These are phyloP conservation scores for Pseudozyma tsukubaensis DNA, from an alignment of 1,284 basidiomycete genomes.

Conservation along the genomic window DNA sequence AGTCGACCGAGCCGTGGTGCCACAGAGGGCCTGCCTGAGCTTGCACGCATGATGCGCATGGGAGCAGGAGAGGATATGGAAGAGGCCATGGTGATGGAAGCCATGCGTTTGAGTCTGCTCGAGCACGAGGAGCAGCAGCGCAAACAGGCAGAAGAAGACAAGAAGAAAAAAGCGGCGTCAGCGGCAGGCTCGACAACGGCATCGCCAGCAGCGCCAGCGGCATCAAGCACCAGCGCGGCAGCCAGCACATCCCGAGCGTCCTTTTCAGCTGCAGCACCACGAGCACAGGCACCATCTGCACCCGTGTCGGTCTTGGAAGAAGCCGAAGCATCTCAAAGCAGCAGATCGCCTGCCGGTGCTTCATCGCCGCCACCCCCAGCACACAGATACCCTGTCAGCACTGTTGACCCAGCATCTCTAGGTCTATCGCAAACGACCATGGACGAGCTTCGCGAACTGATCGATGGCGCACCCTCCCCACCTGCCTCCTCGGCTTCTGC, in stretches of 20 bases:
- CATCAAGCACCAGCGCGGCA: conserved; percentile 5
- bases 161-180: conserved; percentile 28
- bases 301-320: conserved; percentile 36
- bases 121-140: conserved; percentile 78
- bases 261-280: conserved; percentile 8
- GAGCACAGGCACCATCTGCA: conserved; percentile 8
- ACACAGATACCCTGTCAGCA: conserved; percentile 5
- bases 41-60: conserved; percentile 84
- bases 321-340: conserved; percentile 14
- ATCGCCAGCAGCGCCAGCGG: conserved; percentile 1
- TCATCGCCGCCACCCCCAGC: conserved; percentile 2
- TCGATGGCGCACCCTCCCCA: conserved; percentile 45
- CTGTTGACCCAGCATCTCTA: conserved; percentile 31
- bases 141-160: conserved; percentile 64
- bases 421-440: conserved; percentile 53
- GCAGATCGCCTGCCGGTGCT: conserved; percentile 5
- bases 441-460: conserved; percentile 58
- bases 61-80: conserved; percentile 86
- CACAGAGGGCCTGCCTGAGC: conserved; percentile 71
- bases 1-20: conserved; percentile 42
- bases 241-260: conserved; percentile 15
- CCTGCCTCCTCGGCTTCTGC: conserved; percentile 26
- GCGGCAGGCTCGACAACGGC: not conserved
- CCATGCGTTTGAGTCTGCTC: conserved; percentile 91
- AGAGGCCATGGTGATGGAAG: conserved; percentile 99